Evolutionary conservation across 495 filamentous ascomycete genomes (phyloP).

Genomic region (Bathelium albidoporum): DNA sequence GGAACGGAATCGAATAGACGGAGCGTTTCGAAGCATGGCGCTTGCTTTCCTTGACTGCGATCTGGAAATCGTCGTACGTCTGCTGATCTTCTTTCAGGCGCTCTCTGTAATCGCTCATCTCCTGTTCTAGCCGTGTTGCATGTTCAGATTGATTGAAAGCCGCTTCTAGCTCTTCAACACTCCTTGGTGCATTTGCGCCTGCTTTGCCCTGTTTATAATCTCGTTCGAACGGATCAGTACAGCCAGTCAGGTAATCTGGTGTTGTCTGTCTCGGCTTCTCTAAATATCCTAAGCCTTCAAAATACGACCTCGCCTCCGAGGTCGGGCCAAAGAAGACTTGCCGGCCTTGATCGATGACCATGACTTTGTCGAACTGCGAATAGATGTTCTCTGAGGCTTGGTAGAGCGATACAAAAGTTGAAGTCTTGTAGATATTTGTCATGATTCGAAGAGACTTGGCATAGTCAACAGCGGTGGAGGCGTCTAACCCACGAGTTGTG

Average conservation of each 20-base stretch:
- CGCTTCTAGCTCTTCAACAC: constrained; percentile 49
- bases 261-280: constrained; percentile 75
- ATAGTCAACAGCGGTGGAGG: constrained; percentile 68
- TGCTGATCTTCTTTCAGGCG: constrained; percentile 50
- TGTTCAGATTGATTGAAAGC: constrained; percentile 59
- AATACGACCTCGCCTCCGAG: constrained; percentile 60
- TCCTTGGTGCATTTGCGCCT: constrained; percentile 53
- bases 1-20: constrained; percentile 72
- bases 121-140: constrained; percentile 43
- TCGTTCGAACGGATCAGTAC: constrained; percentile 73
- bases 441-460: constrained; percentile 63
- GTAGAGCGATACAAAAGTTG: constrained; percentile 72
- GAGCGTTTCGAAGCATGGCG: constrained; percentile 58
- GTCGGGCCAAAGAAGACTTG: constrained; percentile 74
- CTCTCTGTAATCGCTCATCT: constrained; percentile 59
- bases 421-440: constrained; percentile 69
- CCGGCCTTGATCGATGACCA: constrained; percentile 68
- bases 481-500: constrained; percentile 72
- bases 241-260: constrained; percentile 75
- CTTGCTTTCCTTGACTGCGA: constrained; percentile 70
- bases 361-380: constrained; percentile 75
- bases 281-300: constrained; percentile 70
- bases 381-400: constrained; percentile 82
- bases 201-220: constrained; percentile 58
- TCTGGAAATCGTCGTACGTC: constrained; percentile 61